Base-by-base conservation (phyloP, 176 grass and related monocot genomes). In the Carex cristatella region DNA sequence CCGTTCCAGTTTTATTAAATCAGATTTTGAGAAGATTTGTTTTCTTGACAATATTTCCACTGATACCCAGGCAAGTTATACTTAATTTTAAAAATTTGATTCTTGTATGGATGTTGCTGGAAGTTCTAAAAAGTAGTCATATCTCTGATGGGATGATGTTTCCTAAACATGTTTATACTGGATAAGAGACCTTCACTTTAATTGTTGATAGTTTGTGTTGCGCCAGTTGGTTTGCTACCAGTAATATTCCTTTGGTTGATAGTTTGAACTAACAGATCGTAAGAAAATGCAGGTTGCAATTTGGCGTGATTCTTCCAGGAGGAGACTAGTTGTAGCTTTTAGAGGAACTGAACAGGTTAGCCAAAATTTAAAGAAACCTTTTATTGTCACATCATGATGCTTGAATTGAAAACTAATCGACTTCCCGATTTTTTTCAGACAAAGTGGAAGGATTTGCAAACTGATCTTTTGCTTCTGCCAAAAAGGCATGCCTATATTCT, bases 331-430 rank as follows among this genome's bases (percentile, higher is more conserved):
- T 71, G 84, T 98, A 87, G 91, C 95, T 23, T 94, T 98, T 63
- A 86, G 95, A 56, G 95, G 95, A 77, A 98, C 95, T 80, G 95
- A 98, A 88, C 95, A 98, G 91, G 95, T 98, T 93, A 88, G 88
- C 35, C 83, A 79, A 84, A 84, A 80, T 76, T 90, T 71, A 32
- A 79, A 85, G 74, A 19, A 57, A 35, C 83, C 32, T 58, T 72
- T 57, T 87, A 19, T 37, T 0, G 57, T 85, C 33, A 68, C 31
- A 86, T 72, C 28, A 49, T 84, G 1, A 59, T 31, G 71, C 62
- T 78, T 83, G 62, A 81, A 40, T 66, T 84, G 8, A 86, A 44
- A 80, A 38, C 16, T 69, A 37, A 79, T 23, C 10, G 15, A 66
- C 5, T 79, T 79, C 13, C 18, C 58, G 61, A 85, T 59, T 46